These are phyloP conservation scores for Exophiala mesophila DNA, from an alignment of 2,329 filamentous ascomycete species.

Conservation along the genomic window DNA sequence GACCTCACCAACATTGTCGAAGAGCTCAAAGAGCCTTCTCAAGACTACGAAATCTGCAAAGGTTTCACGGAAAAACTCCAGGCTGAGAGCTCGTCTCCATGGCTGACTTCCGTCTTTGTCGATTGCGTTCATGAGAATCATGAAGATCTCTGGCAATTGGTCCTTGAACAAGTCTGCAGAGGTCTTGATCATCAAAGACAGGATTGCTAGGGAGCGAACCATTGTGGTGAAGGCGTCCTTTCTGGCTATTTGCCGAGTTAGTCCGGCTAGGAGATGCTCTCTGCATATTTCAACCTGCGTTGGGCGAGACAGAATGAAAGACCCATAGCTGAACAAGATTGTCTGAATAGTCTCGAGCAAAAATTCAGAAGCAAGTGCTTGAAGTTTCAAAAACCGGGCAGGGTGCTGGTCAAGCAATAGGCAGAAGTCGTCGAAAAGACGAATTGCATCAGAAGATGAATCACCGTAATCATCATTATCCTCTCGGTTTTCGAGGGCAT, in stretches of 20 bases:
- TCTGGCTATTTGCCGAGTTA: conserved; percentile 15
- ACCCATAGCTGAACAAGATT: conserved; percentile 77
- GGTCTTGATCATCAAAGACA: conserved; percentile 11
- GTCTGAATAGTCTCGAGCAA: conserved; percentile 90
- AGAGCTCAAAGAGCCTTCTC: conserved; percentile 72
- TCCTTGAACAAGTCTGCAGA: conserved; percentile 9
- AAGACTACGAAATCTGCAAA: conserved; percentile 77
- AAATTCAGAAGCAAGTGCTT: conserved; percentile 72
- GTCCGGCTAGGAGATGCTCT: conserved; percentile 43
- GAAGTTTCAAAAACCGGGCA: conserved; percentile 75
- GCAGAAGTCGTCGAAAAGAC: conserved; percentile 79
- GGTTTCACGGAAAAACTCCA: conserved; percentile 84
- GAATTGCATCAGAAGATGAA: conserved; percentile 39
- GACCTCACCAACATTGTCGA: conserved; percentile 67
- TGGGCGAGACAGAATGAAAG: conserved; percentile 69
- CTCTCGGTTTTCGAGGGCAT: conserved; percentile 12
- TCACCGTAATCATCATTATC: conserved; percentile 15
- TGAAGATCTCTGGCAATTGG: conserved; percentile 78
- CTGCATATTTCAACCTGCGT: conserved; percentile 79
- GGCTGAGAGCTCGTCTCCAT: conserved; percentile 86
- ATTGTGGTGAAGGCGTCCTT: conserved; percentile 19
- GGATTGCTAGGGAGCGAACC: conserved; percentile 17
- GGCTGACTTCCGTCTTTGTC: conserved; percentile 72
- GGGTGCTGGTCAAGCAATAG: conserved; percentile 79
- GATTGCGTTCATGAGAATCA: conserved; percentile 75